These are phyloP conservation scores for Wickerhamomyces silvicola DNA, from an alignment of 805 yeast genomes.

Conservation along the genomic window DNA sequence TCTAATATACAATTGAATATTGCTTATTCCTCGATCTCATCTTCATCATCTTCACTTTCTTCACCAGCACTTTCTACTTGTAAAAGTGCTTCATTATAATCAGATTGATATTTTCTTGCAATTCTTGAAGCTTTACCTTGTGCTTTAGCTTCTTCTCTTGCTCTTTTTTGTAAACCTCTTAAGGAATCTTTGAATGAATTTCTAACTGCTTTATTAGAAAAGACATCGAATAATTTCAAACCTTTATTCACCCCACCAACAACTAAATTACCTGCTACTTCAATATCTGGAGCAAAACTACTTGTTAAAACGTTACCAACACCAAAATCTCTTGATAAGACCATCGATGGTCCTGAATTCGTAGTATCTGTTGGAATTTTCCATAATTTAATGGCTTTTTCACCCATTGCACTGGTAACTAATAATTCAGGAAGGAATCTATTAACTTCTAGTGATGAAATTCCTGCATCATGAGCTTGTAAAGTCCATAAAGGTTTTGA, in stretches of 20 bases:
- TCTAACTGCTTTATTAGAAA: slow-evolving; percentile 76
- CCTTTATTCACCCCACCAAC: slow-evolving; percentile 85
- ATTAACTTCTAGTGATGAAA: slow-evolving; percentile 74
- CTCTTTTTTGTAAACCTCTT: slow-evolving; percentile 44
- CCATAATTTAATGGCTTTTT: slow-evolving; percentile 84
- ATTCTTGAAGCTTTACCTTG: slow-evolving; percentile 64
- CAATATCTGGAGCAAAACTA: slow-evolving; percentile 80
- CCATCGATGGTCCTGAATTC: slow-evolving; percentile 66
- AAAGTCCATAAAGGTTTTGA: slow-evolving; percentile 82
- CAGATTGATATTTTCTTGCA: slow-evolving; percentile 60
- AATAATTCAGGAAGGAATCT: slow-evolving; percentile 61
- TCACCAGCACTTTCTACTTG: slow-evolving; percentile 58
- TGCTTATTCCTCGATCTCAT: slow-evolving; percentile 13
- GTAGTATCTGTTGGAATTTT: slow-evolving; percentile 44
- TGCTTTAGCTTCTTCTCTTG: slow-evolving; percentile 49
- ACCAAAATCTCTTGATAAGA: slow-evolving; percentile 84
- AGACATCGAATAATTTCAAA: slow-evolving; percentile 88
- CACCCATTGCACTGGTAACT: slow-evolving; percentile 88
- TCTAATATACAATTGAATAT: not conserved
- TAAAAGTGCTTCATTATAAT: slow-evolving; percentile 47
- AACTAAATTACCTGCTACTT: slow-evolving; percentile 75
- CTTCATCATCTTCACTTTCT: slow-evolving; percentile 48
- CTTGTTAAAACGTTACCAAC: slow-evolving; percentile 86
- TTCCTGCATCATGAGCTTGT: slow-evolving; percentile 95
- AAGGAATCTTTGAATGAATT: slow-evolving; percentile 57